Evolutionary conservation across 2,329 filamentous ascomycete species (phyloP), one percentile per base, ranked within the genome.

Genomic region (Sarocladium strictum): DNA sequence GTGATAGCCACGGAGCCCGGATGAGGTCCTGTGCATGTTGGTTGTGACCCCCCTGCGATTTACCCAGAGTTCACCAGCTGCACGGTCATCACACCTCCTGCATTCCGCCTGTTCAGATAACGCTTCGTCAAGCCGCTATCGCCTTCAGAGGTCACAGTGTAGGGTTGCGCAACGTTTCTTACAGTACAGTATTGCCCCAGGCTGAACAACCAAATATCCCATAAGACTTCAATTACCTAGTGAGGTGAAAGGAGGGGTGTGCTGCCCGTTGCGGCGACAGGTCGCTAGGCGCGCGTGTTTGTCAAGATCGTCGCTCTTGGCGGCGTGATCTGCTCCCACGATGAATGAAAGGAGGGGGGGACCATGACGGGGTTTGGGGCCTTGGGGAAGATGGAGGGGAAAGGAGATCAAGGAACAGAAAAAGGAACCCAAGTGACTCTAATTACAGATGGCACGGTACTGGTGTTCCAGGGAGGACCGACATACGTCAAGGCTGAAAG

Each of bases 401-500:
- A 27, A 29, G 21, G 7, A 24, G 21, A 23, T 43, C 17, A 43
- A 6, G n/a, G 40, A 23, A 49, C 15, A 7, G 43, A n/a, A n/a
- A n/a, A n/a, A n/a, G n/a, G n/a, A n/a, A 49, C 23, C 27, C 43
- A n/a, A 49, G 26, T 32, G 27, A 19, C 26, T 49, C 15, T 49
- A 29, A 32, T 49, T 49, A 24, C 5, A 17, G 7, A 27, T 15
- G 43, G 43, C 27, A 4, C 15, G 15, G 29, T 49, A 9, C 21
- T 49, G 43, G n/a, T 3, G n/a, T n/a, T n/a, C n/a, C n/a, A 24
- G 7, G 40, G 21, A 24, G 40, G 23, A 19, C 23, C 11, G 14
- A n/a, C 26, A 49, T 51, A 51, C 47, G 47, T 51, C 47, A 51
- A 51, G 47, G 12, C 29, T 21, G 17, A 51, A 51, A 51, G 47